These are phyloP conservation scores for Colletotrichum viniferum DNA, from an alignment of 2,329 filamentous ascomycete genomes.

Conservation along the genomic window DNA sequence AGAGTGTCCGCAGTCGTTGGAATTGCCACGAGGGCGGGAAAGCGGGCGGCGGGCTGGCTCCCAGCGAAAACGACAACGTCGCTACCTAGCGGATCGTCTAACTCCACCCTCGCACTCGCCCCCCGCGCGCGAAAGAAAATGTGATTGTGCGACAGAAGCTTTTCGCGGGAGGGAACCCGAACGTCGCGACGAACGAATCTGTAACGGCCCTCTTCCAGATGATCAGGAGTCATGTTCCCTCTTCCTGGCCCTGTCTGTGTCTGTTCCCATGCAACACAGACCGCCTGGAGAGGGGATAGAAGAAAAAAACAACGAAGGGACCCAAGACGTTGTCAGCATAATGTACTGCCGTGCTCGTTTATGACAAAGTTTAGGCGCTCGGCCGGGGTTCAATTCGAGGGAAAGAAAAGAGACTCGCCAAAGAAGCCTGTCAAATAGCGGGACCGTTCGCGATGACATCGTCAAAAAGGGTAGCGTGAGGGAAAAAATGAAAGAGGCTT, in stretches of 20 bases:
- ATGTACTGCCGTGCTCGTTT: neutral
- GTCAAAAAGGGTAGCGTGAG: constrained; percentile 18
- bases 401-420: neutral
- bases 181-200: neutral
- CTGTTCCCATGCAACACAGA: neutral
- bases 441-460: constrained; percentile 10
- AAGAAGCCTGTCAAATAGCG: neutral
- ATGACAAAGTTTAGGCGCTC: neutral
- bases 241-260: neutral
- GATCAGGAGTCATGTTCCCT: neutral
- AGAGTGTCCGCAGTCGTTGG: neutral
- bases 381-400: neutral
- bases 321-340: neutral
- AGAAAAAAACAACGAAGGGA: neutral
- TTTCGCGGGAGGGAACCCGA: neutral
- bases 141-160: neutral
- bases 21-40: constrained; percentile 13
- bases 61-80: neutral
- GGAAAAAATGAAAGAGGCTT: neutral
- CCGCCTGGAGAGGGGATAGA: neutral
- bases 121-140: neutral
- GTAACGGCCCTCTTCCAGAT: neutral
- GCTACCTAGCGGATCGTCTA: neutral
- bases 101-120: neutral
- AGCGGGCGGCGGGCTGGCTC: neutral